A percentile compares a stretch with the other conserved stretches of the same genome.
These are phyloP conservation scores for Diaporthe vexans DNA, from an alignment of 2,329 filamentous ascomycete genomes.

Conservation along the genomic window DNA sequence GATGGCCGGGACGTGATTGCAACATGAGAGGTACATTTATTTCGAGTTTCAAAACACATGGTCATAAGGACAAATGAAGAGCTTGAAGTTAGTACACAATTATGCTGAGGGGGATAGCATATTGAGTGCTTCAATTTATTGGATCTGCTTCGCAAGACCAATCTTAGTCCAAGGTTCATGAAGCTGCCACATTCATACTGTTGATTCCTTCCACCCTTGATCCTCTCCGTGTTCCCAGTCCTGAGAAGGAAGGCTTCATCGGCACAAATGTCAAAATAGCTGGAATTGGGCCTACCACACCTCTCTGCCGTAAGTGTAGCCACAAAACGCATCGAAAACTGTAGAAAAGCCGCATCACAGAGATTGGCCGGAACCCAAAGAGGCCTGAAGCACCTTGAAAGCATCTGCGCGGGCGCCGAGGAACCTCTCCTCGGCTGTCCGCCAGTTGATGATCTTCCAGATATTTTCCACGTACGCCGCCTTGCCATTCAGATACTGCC, in stretches of 20 bases:
- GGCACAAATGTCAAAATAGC: neutral
- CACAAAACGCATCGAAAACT: neutral
- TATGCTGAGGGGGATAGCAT: too few species aligned
- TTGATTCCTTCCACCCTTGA: neutral
- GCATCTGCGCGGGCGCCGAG: conserved; percentile 60
- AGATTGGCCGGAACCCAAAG: neutral
- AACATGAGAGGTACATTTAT: too few species aligned
- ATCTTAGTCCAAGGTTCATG: too few species aligned
- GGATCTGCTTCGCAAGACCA: too few species aligned
- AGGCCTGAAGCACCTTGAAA: conserved; percentile 51
- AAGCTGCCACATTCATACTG: too few species aligned
- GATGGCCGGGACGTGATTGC: too few species aligned
- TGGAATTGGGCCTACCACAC: neutral
- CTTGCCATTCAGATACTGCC: conserved; percentile 81
- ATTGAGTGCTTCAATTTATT: too few species aligned
- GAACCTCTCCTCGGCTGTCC: conserved; percentile 75
- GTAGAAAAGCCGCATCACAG: neutral
- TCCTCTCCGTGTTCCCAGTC: neutral
- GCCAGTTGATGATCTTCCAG: conserved; percentile 86
- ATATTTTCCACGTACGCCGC: conserved; percentile 82
- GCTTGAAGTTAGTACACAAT: too few species aligned
- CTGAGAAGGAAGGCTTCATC: neutral
- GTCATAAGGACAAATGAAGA: too few species aligned
- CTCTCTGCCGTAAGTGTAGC: neutral
- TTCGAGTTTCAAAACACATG: too few species aligned